Base-by-base conservation (phyloP, 352 stramenopile genomes). In the Phytopythium vexans region DNA sequence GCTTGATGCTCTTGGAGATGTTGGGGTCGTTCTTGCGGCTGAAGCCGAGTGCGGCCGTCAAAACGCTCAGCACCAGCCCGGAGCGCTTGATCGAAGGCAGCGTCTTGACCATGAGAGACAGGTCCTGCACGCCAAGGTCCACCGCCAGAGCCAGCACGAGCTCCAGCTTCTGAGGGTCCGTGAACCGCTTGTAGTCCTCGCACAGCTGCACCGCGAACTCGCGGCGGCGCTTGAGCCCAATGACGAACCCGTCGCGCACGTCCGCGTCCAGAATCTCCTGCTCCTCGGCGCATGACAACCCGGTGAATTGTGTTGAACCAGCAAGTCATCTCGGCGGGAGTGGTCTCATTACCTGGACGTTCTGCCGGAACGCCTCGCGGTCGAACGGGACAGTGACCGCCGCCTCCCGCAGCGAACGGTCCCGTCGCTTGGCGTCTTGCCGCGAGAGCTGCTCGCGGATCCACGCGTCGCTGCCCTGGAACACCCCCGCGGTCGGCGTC, bases 1-100 rank as follows among this genome's bases (percentile, higher is more conserved):
- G 82, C 56, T 94, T 92, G 35, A 94, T 82, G 49, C 79, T 91
- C 58, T 92, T 94, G 48, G 81, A 89, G 46, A 88, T 86, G 45
- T 78, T 89, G 10, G 82, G 77, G 56, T 94, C 80, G 58, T 90
- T 92, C 60, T 86, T 88, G 9, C 77, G 77, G 46, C 71, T 88
- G 48, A 94, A 94, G 6, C 82, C 84, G 15, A 94, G 59, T 39
- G 80, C 74, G 1, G 84, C 80, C 0, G 82, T 77, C 47, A 90
- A 67, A 37, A 94, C 82, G 38, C 89, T 89, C 10, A 94, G 67
- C 43, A 94, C 84, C 31, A 94, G 60, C n/a, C 86, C 81, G 3
- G 84, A 89, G 8, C 82, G 66, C 43, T 82, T 77, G 21, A 92
- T 75, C 21, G 82, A 89, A 14, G 84, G 84, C 12, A 94, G 58